Base-by-base conservation (phyloP, 352 stramenopile species). In the Phytophthora tentaculata region DNA sequence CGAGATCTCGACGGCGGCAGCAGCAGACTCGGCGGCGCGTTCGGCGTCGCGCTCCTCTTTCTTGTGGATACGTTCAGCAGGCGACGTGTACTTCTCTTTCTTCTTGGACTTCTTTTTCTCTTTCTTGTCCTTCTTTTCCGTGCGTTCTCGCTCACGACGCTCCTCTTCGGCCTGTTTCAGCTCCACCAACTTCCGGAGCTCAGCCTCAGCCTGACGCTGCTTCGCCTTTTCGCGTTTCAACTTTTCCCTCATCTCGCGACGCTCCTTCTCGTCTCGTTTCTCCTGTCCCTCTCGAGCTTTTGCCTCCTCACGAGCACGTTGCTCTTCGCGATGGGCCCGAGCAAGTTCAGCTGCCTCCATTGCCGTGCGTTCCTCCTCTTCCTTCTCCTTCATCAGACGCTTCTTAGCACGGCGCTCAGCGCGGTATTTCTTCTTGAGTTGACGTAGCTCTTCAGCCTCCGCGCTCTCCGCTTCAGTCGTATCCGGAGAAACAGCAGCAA, bases 31-130 rank as follows among this genome's bases (percentile, higher is more conserved):
- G 6, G 56, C 60, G 17, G 60, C 51, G 37, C 49, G 69, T n/a
- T 71, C 58, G 9, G 64, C 71, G 32, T 69, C 54, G 20, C 69
- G 65, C 60, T 76, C 58, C 35, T 79, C 69, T 54, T 79, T 84
- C 61, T 73, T 77, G 16, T 85, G 77, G 41, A 90, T 88, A 6
- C 81, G 81, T 20, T 88, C 77, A 12, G 79, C 65, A 20, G 76
- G 77, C 8, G 69, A 76, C 10, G 79, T 88, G 71, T 88, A 90
- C 75, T 90, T 90, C 22, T 82, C 72, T 56, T 81, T 81, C 57
- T 80, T 80, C 24, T 80, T 79, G n/a, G 53, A 50, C 64, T 86
- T 87, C 29, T 80, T 84, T 58, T 79, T 83, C 12, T 79, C 66
- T 44, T 80, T 77, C 43, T 61, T 74, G 39, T 77, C 66, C 43